Conservation (phyloP, 768 basidiomycete genomes). For the Calvatia gigantea region DNA sequence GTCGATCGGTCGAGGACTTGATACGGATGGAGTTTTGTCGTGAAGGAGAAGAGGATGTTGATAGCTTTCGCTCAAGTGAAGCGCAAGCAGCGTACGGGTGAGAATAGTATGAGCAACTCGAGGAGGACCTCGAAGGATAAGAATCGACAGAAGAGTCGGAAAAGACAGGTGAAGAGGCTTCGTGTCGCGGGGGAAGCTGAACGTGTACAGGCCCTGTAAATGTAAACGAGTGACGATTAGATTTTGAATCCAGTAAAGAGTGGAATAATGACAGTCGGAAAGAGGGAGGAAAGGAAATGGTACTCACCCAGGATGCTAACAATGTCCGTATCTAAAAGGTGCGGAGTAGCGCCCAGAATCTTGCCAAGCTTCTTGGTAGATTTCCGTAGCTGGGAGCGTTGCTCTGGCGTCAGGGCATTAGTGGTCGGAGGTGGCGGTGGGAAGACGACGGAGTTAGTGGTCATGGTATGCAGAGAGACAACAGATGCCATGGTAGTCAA, state of each 20-base stretch:
- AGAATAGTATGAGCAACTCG: conserved; percentile 13
- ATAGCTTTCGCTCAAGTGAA: not conserved
- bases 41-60: not conserved
- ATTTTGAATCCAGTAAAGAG: not conserved
- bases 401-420: conserved; percentile 46
- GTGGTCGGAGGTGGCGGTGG: conserved; percentile 56
- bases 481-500: conserved; percentile 11
- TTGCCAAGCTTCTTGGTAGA: conserved; percentile 58
- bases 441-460: conserved; percentile 31
- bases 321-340: conserved; percentile 38
- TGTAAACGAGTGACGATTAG: conserved; percentile 1
- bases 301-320: conserved; percentile 19
- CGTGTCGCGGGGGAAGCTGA: conserved; percentile 14
- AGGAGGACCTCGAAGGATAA: conserved; percentile 20
- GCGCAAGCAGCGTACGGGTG: conserved; percentile 11
- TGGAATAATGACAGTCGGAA: not conserved
- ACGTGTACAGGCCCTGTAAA: conserved; percentile 21
- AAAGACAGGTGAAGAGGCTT: conserved; percentile 11
- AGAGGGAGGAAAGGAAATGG: not conserved
- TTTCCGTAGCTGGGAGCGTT: conserved; percentile 54
- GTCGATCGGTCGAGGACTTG: not conserved
- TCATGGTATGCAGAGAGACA: conserved; percentile 10
- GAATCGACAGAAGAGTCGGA: conserved; percentile 26
- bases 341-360: conserved; percentile 58
- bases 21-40: not conserved